Conservation (phyloP, 2,329 filamentous ascomycete genomes). For the Aspergillus sp. region DNA sequence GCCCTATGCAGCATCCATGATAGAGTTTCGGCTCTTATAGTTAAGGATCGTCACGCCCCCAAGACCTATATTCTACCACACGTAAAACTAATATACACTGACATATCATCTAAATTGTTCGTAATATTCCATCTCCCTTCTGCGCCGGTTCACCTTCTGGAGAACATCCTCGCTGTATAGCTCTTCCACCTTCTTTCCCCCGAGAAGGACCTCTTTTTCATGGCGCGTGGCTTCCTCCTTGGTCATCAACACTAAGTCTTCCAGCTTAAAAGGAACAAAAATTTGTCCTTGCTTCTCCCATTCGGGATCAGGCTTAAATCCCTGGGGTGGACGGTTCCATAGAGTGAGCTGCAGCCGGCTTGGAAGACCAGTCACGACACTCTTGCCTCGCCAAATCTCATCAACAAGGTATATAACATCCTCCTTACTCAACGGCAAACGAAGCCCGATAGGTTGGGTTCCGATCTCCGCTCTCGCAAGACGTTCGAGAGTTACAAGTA, state of each 20-base stretch:
- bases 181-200: slow-evolving; percentile 65
- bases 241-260: slow-evolving; percentile 84
- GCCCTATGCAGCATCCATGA: neutral
- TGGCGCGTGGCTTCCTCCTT: slow-evolving; percentile 83
- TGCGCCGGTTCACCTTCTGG: slow-evolving; percentile 64
- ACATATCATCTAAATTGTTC: slow-evolving; percentile 43
- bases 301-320: slow-evolving; percentile 62
- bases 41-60: too few species aligned
- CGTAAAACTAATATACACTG: neutral
- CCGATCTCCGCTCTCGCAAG: slow-evolving; percentile 58
- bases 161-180: slow-evolving; percentile 72
- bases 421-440: slow-evolving; percentile 72
- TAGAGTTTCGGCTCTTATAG: neutral
- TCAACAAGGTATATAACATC: slow-evolving; percentile 89
- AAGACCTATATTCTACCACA: neutral
- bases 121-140: slow-evolving; percentile 64
- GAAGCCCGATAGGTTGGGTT: slow-evolving; percentile 66
- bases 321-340: slow-evolving; percentile 68
- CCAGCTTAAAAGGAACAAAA: slow-evolving; percentile 65
- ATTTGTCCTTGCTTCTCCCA: slow-evolving; percentile 69
- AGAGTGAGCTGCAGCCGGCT: slow-evolving; percentile 77
- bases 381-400: slow-evolving; percentile 82
- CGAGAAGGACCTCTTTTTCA: slow-evolving; percentile 75
- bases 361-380: slow-evolving; percentile 76
- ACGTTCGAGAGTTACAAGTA: slow-evolving; percentile 80